Evolutionary conservation across 106 monocot genomes (phyloP).

Genomic region (Phalaenopsis equestris): DNA sequence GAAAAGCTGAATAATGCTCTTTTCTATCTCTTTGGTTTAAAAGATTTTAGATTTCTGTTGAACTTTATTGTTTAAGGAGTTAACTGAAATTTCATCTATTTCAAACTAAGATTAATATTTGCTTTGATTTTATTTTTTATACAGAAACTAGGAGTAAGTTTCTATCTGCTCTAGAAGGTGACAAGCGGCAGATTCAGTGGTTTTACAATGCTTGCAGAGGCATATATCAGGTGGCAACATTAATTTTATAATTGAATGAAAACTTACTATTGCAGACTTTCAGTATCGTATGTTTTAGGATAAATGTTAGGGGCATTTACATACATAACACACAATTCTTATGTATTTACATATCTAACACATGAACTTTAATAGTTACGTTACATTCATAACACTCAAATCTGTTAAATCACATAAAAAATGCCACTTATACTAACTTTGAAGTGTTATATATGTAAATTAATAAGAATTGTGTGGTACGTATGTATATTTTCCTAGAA

Average conservation of each 20-base stretch:
- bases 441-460: no score
- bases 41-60: background rate
- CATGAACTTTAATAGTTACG: no score
- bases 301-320: background rate
- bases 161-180: constrained; percentile 73
- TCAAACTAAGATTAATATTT: background rate
- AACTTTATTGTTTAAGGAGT: background rate
- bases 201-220: constrained; percentile 82
- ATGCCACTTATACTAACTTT: no score
- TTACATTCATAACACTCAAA: no score
- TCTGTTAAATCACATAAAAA: no score
- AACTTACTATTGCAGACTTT: background rate
- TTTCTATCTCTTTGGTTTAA: background rate
- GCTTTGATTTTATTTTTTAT: background rate
- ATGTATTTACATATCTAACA: no score
- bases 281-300: background rate
- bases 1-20: background rate
- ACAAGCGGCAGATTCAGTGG: constrained; percentile 63
- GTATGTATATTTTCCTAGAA: no score
- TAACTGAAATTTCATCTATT: background rate
- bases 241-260: background rate
- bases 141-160: constrained; percentile 62
- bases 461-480: no score
- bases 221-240: constrained; percentile 45
- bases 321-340: no score